Base-by-base conservation (phyloP, 345 rosid species). In the Geranium brycei region DNA sequence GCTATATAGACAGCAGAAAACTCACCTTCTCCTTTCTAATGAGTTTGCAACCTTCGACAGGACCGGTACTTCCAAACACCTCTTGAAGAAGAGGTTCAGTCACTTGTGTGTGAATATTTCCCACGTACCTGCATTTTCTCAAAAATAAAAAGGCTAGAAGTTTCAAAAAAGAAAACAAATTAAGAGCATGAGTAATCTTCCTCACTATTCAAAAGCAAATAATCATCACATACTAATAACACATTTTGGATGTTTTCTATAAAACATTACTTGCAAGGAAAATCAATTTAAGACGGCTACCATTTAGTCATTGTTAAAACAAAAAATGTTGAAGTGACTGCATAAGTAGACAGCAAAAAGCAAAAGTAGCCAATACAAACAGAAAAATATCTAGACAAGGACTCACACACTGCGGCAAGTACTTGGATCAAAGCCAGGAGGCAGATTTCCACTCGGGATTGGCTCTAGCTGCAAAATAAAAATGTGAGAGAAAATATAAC, bases 351-450 rank as follows among this genome's bases (percentile, higher is more conserved):
- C 5, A 30, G 38, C 30, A 30, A 31, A 61, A 70, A 58, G 19
- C 5, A 23, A 72, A 73, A 67, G 38, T 68, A 63, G 63, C 41
- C 41, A 3, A 35, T 4, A 4, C 41, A 35, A 72, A 67, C 57
- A 60, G 65, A 23, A 53, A 70, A 64, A 75, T 68, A 66, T 74
- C 72, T 62, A 70, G 72, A 73, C 80, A 78, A 86, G 83, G 78
- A 90, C 99, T 93, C 99, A 93, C 99, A 93, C 95, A 83, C 99
- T 90, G 95, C 96, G 91, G 95, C 99, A 93, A 86, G 91, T 68
- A 76, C 83, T 89, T 76, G 95, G 93, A 87, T 89, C 98, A 89
- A 92, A 89, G 85, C 98, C 98, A 76, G 97, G 96, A 82, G 97
- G 99, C 79, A 90, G 89, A 85, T 92, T 92, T 78, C 98, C 98